Evolutionary conservation across 2,329 filamentous ascomycete genomes (phyloP).

Genomic region (Teratosphaeria destructans): DNA sequence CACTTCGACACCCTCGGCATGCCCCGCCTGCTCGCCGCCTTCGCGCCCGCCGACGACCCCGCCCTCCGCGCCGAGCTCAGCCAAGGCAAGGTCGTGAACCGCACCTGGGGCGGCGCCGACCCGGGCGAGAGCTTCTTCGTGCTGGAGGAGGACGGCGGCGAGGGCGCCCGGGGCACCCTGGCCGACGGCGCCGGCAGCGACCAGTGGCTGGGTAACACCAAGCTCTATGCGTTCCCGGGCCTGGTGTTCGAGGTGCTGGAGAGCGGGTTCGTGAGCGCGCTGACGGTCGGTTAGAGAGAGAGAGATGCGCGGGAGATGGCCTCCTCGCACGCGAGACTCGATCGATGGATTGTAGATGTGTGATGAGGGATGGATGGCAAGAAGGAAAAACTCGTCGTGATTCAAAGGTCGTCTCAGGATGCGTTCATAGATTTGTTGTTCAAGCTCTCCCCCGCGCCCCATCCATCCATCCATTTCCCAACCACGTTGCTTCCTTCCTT

Average conservation of each 20-base stretch:
- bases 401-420: too few relatives aligned
- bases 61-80: slow-evolving; percentile 30
- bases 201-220: slow-evolving; percentile 59
- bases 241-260: slow-evolving; percentile 91
- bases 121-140: slow-evolving; percentile 26
- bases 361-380: background rate
- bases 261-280: slow-evolving; percentile 75
- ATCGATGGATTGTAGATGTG: background rate
- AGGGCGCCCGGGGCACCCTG: slow-evolving; percentile 27
- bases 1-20: slow-evolving; percentile 61
- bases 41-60: slow-evolving; percentile 34
- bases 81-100: slow-evolving; percentile 27
- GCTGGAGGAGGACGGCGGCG: slow-evolving; percentile 17
- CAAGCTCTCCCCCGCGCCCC: too few relatives aligned
- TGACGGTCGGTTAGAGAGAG: slow-evolving; percentile 44
- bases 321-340: background rate
- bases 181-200: slow-evolving; percentile 26
- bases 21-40: slow-evolving; percentile 17
- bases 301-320: too few relatives aligned
- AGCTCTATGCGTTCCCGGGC: slow-evolving; percentile 86
- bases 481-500: too few relatives aligned
- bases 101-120: slow-evolving; percentile 24
- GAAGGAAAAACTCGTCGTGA: too few relatives aligned
- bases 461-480: too few relatives aligned
- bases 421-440: too few relatives aligned